Evolutionary conservation across 2,329 filamentous ascomycete species (phyloP).

Genomic region (Epichloe hybrida): DNA sequence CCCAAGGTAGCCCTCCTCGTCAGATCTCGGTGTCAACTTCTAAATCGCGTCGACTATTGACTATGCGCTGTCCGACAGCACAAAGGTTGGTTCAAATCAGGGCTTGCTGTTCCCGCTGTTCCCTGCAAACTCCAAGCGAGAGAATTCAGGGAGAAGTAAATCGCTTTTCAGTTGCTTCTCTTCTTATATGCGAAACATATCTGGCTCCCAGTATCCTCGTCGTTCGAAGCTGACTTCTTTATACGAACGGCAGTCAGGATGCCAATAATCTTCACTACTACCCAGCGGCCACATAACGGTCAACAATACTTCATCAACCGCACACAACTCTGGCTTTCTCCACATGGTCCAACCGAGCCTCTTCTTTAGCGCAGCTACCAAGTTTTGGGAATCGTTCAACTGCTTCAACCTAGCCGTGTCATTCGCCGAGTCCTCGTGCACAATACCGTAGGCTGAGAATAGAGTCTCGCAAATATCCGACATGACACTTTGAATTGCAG

Average conservation of each 20-base stretch:
- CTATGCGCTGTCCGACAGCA: no score
- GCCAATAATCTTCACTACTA: conserved; percentile 35
- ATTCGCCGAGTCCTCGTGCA: not conserved
- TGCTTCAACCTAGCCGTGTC: not conserved
- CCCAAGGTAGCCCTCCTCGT: no score
- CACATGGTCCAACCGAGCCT: conserved; percentile 46
- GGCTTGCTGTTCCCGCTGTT: not conserved
- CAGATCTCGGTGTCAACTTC: no score
- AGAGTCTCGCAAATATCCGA: conserved; percentile 23
- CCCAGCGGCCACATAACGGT: conserved; percentile 54
- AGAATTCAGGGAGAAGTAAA: no score
- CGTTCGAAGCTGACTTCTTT: conserved; percentile 11
- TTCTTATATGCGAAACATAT: not conserved
- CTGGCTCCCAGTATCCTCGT: conserved; percentile 12
- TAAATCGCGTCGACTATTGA: no score
- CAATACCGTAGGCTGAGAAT: conserved; percentile 8
- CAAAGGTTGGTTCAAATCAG: no score
- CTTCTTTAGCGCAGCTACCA: conserved; percentile 21
- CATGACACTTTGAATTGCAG: conserved; percentile 27
- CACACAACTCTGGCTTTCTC: conserved; percentile 42
- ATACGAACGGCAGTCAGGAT: conserved; percentile 18
- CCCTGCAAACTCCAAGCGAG: not conserved
- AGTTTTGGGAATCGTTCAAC: not conserved
- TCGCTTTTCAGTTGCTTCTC: not conserved
- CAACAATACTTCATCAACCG: conserved; percentile 40